Evolutionary conservation across 2,329 filamentous ascomycete species (phyloP), one percentile per base, ranked within the genome.

Genomic region (Elsinoe australis): DNA sequence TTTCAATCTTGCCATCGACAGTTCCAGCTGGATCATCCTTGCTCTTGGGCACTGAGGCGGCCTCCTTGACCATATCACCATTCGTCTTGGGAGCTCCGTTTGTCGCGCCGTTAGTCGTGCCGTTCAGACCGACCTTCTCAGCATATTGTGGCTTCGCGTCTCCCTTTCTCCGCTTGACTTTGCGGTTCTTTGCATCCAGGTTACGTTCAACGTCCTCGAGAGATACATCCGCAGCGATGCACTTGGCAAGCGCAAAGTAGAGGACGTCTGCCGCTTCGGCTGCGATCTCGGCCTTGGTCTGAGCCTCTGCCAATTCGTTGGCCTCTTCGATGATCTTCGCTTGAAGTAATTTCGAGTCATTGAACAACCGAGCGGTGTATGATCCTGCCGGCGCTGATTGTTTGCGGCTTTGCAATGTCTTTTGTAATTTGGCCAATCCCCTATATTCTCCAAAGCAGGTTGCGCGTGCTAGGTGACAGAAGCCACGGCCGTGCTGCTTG

Each of bases 291-390:
- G 89, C 76, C 52, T 85, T 84, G 0, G 80, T 82, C 55, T 80
- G 81, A 12, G 92, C 90, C 54, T 92, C 81, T 61, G 90, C 95
- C 33, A 98, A 75, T 69, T 98, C 92, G 61, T 94, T 86, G 0
- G 92, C 92, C 66, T 98, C 92, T 67, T 98, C 92, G 81, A 96
- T 94, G 49, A 98, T 95, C 74, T 98, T 98, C 2, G 92, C 92
- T 34, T 86, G 78, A 47, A 95, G 70, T 49, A 98, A 76, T 64
- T 94, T 89, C 57, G 87, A 79, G 54, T 98, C 92, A 14, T 83
- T 89, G 72, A 96, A 98, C 1, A 98, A 72, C 26, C 90, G 77
- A 14, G 88, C 87, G 3, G 92, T 98, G 66, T 98, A 98, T 9
- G 92, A 98, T 1, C 89, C 90, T 55, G 77, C 76, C 0, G 92